Conservation (phyloP, 345 rosid species). For the Citrus medica region DNA sequence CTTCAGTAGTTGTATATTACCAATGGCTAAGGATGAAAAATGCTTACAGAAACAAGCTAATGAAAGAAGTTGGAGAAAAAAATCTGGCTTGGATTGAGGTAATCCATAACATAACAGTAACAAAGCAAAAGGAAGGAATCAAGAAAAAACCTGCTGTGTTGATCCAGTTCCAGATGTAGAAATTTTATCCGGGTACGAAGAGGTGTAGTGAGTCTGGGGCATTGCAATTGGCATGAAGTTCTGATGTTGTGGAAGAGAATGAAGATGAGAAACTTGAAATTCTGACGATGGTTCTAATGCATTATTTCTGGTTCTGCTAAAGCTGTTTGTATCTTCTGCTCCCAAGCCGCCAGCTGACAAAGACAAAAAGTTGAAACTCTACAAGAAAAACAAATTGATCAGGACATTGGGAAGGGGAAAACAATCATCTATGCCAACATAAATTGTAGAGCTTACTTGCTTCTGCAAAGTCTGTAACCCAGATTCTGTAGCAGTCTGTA, state of each 20-base stretch:
- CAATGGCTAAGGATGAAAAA: neutral
- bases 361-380: slow-evolving; percentile 70
- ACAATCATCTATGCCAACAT: slow-evolving; percentile 4
- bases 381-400: slow-evolving; percentile 17
- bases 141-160: slow-evolving; percentile 54
- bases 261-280: slow-evolving; percentile 35
- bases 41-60: neutral
- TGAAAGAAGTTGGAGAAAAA: neutral
- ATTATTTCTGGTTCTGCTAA: slow-evolving; percentile 23
- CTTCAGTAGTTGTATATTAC: neutral
- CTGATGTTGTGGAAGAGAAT: slow-evolving; percentile 37
- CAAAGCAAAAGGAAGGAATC: neutral
- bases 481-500: slow-evolving; percentile 19
- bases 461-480: slow-evolving; percentile 28
- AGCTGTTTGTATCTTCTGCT: slow-evolving; percentile 20
- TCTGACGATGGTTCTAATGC: slow-evolving; percentile 23
- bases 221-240: slow-evolving; percentile 21
- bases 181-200: slow-evolving; percentile 39
- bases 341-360: slow-evolving; percentile 37
- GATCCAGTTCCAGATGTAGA: slow-evolving; percentile 32
- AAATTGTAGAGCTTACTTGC: slow-evolving; percentile 35
- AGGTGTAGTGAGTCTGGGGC: slow-evolving; percentile 23
- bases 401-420: slow-evolving; percentile 9
- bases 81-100: neutral
- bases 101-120: neutral